phyloP scores from a whole-genome alignment of 2,329 filamentous ascomycete species.

The Uncinocarpus reesii region DNA sequence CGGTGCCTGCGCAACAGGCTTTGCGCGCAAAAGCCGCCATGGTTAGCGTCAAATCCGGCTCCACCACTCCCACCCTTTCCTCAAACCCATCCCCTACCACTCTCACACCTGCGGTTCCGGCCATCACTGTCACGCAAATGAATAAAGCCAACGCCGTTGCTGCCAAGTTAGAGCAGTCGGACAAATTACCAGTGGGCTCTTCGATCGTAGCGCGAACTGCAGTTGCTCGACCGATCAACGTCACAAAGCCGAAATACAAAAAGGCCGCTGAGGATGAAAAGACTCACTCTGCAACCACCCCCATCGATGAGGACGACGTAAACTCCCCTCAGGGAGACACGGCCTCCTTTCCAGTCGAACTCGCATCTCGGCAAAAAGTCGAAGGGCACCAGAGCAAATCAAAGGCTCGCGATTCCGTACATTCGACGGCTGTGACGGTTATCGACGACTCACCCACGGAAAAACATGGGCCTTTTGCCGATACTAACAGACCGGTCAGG shows the following conservation, averaged over 20 bases:
- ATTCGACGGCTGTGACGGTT: slow-evolving; percentile 22
- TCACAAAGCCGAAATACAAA: slow-evolving; percentile 24
- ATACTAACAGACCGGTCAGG: slow-evolving; percentile 14
- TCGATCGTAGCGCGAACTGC: slow-evolving; percentile 36
- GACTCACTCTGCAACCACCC: background rate
- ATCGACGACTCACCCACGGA: slow-evolving; percentile 23
- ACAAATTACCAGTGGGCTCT: slow-evolving; percentile 25
- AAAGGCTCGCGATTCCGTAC: slow-evolving; percentile 18
- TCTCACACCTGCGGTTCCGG: slow-evolving; percentile 59
- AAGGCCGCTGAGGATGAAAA: slow-evolving; percentile 1
- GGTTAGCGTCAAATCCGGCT: slow-evolving; percentile 75
- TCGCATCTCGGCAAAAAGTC: slow-evolving; percentile 26
- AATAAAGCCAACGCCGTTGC: slow-evolving; percentile 30
- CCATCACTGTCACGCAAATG: slow-evolving; percentile 47
- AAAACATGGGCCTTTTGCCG: slow-evolving; percentile 23
- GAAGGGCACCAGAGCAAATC: slow-evolving; percentile 15
- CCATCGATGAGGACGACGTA: slow-evolving; percentile 17
- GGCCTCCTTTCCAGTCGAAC: background rate
- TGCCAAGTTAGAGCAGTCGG: slow-evolving; percentile 14
- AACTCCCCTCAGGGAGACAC: slow-evolving; percentile 26
- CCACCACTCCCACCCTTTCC: slow-evolving; percentile 36
- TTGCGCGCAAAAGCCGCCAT: slow-evolving; percentile 82
- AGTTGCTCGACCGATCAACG: slow-evolving; percentile 37
- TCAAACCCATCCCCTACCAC: slow-evolving; percentile 26
- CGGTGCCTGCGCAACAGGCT: slow-evolving; percentile 69